Evolutionary conservation across 345 rosid species (phyloP), one percentile per base, ranked within the genome.

Genomic region (Rhodamnia rubescens): DNA sequence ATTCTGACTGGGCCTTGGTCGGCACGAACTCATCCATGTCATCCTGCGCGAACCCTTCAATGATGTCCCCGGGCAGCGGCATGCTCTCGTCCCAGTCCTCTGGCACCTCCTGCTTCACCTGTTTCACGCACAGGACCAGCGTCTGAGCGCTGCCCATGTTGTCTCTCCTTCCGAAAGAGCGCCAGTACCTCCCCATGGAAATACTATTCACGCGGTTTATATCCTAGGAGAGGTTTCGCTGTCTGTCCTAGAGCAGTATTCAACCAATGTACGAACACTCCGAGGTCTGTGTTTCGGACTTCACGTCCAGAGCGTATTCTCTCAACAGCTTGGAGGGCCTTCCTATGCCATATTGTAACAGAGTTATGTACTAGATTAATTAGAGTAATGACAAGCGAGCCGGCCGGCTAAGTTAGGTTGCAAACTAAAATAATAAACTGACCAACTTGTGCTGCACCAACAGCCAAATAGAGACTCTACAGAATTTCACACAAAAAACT

Each of bases 41-140:
- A 44, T 88, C 86, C 84, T 85, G 85, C 3, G 85, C 88, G 53
- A 90, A 86, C 4, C 92, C 95, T 74, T 91, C 94, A 53, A 91
- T 88, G 21, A 92, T 90, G 84, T 93, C 94, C 51, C 92, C 93
- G 0, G 89, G 93, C 89, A 92, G 90, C 6, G 89, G 94, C 93
- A 91, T 85, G 88, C 86, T 86, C n/a, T n/a, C 91, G 2, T 91
- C 91, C 92, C 93, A 93, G 44, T 92, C 91, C 80, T 90, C 91
- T 0, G 82, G 4, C 58, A 53, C 88, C 86, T 89, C 89, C 87
- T 92, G 92, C 89, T 93, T 91, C 89, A 91, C 92, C n/a, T 27
- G 32, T 82, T 85, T 88, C 81, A 90, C 91, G 29, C 92, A 92
- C 86, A 92, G 85, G 61, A 91, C 42, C 21, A 84, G 92, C 18